These are phyloP conservation scores for Chrysochromulina parva DNA, from an alignment of 78 protist species.

Conservation along the genomic window DNA sequence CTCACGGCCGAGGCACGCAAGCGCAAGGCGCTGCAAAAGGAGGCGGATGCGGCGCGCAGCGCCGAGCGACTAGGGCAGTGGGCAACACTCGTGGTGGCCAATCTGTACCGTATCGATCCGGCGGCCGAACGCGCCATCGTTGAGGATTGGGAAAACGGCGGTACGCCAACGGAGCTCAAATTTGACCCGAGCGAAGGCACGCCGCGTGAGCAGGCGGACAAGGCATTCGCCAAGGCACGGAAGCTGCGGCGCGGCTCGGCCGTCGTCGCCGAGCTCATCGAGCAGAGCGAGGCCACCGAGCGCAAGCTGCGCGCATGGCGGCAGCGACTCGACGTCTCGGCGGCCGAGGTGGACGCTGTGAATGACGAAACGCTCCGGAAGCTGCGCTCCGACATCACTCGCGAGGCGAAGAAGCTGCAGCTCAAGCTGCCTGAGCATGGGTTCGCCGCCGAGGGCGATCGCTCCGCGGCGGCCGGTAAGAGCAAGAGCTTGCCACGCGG, in stretches of 20 bases:
- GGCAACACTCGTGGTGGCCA: neutral
- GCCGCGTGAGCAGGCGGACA: neutral
- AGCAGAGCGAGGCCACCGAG: neutral
- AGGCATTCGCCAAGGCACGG: constrained; percentile 5
- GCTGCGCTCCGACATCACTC: neutral
- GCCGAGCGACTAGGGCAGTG: neutral
- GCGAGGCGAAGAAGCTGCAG: neutral
- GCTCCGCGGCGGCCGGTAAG: neutral
- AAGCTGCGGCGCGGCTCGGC: neutral
- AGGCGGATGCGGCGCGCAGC: neutral
- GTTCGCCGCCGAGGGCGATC: too few relatives aligned
- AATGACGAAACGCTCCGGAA: neutral
- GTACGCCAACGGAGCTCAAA: neutral
- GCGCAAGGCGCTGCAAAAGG: neutral
- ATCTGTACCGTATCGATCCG: neutral
- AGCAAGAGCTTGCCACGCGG: neutral
- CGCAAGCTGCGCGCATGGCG: too few relatives aligned
- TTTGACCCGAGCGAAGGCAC: neutral
- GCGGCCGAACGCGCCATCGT: neutral
- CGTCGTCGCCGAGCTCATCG: neutral
- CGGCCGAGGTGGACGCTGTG: neutral
- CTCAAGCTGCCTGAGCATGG: neutral
- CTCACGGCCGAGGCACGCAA: neutral
- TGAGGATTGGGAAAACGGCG: neutral
- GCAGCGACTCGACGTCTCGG: neutral